A percentile compares a stretch with the other conserved stretches of the same genome.
Conservation (phyloP, 345 rosid species). For the Xanthoceras sorbifolium region DNA sequence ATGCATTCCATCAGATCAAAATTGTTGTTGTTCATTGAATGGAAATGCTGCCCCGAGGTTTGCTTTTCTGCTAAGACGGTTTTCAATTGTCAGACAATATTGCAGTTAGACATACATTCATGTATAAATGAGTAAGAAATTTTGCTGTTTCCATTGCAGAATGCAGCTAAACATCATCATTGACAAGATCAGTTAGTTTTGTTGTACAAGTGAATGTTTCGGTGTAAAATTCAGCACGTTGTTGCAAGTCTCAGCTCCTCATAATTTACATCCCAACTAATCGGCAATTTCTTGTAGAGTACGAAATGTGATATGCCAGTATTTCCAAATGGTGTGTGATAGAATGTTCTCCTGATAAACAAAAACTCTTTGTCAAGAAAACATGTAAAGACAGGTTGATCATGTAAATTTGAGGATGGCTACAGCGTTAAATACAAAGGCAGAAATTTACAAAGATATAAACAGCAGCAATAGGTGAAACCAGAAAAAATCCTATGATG, state of each 20-base stretch:
- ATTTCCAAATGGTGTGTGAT: background rate
- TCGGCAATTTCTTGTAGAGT: slow-evolving; percentile 8
- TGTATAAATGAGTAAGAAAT: background rate
- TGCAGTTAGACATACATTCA: background rate
- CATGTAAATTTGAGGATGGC: background rate
- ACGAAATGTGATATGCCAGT: background rate
- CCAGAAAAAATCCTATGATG: slow-evolving; percentile 27
- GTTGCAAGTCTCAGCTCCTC: background rate
- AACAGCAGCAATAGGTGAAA: background rate
- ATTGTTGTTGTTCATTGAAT: background rate
- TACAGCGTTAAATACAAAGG: background rate
- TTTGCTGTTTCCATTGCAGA: background rate
- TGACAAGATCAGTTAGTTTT: background rate
- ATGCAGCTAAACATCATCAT: background rate
- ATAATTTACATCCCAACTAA: slow-evolving; percentile 2
- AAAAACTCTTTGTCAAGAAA: background rate
- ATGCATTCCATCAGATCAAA: background rate
- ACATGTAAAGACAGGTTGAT: slow-evolving; percentile 4
- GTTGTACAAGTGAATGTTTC: slow-evolving; percentile 12
- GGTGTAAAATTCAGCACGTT: background rate
- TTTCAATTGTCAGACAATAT: background rate
- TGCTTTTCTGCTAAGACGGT: background rate
- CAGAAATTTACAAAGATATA: slow-evolving; percentile 15
- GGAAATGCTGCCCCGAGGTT: slow-evolving; percentile 1
- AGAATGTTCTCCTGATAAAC: background rate